A percentile compares a stretch with the other conserved stretches of the same genome.
phyloP scores from a whole-genome alignment of 768 basidiomycete genomes.

The Leccinum olivaceopallidum region DNA sequence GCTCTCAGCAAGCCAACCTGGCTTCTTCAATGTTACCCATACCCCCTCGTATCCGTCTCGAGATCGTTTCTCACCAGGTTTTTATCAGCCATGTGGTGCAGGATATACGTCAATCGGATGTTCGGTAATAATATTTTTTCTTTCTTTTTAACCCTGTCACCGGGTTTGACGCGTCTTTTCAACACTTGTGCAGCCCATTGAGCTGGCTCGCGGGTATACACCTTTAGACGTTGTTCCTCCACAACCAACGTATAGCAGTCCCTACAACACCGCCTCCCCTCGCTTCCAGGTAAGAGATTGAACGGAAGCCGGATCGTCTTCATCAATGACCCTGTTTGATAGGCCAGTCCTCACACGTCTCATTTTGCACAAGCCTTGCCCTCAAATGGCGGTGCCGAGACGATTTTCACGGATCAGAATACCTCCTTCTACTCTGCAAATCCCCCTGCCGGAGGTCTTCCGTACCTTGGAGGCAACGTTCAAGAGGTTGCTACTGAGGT shows the following conservation, averaged over 20 bases:
- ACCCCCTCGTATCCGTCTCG: not conserved
- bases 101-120: not conserved
- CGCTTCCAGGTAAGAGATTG: conserved; percentile 3
- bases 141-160: not conserved
- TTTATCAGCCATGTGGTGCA: not conserved
- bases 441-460: not conserved
- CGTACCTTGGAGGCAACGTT: not conserved
- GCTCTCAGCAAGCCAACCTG: not conserved
- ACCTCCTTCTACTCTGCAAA: not conserved
- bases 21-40: not conserved
- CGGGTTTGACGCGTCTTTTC: not conserved
- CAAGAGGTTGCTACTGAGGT: not conserved
- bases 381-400: not conserved
- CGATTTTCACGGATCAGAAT: not conserved
- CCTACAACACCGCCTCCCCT: too few relatives aligned
- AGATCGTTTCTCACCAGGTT: not conserved
- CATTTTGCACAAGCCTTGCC: not conserved
- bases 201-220: not conserved
- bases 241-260: not conserved
- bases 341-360: not conserved
- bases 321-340: not conserved
- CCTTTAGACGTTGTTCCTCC: not conserved
- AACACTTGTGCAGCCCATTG: not conserved
- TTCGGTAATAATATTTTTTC: not conserved
- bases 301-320: not conserved